Base-by-base conservation (phyloP, 2,329 filamentous ascomycete genomes). In the Neophaeococcomyces mojaviensis region DNA sequence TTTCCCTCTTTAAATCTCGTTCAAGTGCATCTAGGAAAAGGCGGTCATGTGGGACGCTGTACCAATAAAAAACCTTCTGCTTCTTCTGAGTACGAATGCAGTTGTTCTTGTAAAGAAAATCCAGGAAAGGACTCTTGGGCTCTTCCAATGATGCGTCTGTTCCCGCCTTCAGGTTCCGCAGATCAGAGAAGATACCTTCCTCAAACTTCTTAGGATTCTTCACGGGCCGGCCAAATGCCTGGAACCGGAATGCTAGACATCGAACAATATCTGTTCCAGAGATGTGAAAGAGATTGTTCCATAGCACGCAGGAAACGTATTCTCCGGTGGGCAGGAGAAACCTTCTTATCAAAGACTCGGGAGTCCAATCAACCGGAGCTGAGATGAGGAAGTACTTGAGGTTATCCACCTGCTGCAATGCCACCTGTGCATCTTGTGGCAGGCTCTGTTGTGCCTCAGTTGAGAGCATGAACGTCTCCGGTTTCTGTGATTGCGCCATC, bases 151-250 rank as follows among this genome's bases (percentile, higher is more conserved):
- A 96, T 39, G 92, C 92, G 73, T 98, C 92, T 59, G 90, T 97
- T 55, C 92, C 92, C 19, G 92, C 94, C 72, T 98, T 98, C 58
- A 98, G 78, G 67, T 98, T 98, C 68, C 92, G 86, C 65, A 98
- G 74, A 66, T 98, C 92, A 35, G 92, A 98, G 70, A 98, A 98
- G 69, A 98, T 97, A 58, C 92, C 92, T 69, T 98, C 92, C 69
- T 98, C 92, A 63, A 98, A 98, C 70, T 98, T 98, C 75, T 98
- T 98, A 33, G 90, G 94, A 74, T 98, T 98, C 77, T 96, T 97
- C 51, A 98, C 92, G 1, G 92, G 92, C 47, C 92, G 87, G 59
- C 92, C 92, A 64, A 98, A 98, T 42, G 92, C 92, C 72, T 97
- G 92, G 72, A 98, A 98, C 64, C 92, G 79, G 73, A 98, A 98